These are phyloP conservation scores for Emiliania huxleyi DNA, from an alignment of 78 protist genomes.

Conservation along the genomic window DNA sequence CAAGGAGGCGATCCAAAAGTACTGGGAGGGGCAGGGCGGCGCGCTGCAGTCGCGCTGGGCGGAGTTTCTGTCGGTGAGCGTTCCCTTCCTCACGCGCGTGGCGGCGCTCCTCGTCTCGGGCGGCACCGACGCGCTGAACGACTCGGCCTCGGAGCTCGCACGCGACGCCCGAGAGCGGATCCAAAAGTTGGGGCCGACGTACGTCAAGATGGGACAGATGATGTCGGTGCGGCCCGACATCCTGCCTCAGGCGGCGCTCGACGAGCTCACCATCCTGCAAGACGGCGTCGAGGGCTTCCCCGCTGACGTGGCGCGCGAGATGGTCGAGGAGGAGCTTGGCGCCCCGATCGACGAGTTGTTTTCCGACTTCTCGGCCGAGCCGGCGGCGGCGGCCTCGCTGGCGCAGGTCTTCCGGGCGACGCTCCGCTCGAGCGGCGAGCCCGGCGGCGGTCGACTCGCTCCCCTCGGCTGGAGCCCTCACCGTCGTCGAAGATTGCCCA, in stretches of 20 bases:
- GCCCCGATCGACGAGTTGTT: conserved; percentile 11
- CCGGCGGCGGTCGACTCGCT: no score
- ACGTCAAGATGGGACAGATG: conserved; percentile 44
- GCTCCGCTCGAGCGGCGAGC: conserved; percentile 23
- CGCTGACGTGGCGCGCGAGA: background rate
- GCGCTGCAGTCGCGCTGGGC: conserved; percentile 44
- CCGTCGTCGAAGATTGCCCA: no score
- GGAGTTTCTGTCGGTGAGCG: conserved; percentile 24
- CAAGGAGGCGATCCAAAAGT: conserved; percentile 2
- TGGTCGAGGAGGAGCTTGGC: conserved; percentile 44
- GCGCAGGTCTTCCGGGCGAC: conserved; percentile 25
- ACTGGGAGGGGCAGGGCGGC: conserved; percentile 32
- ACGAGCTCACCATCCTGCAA: conserved; percentile 42
- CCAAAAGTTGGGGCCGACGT: conserved; percentile 35
- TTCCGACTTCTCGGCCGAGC: conserved; percentile 2
- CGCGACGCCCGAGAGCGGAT: conserved; percentile 14
- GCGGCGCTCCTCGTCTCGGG: background rate
- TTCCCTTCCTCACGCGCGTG: conserved; percentile 36
- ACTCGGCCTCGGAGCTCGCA: background rate
- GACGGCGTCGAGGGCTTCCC: conserved; percentile 48
- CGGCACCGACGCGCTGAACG: conserved; percentile 8
- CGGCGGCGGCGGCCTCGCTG: conserved; percentile 44
- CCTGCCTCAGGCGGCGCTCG: conserved; percentile 48
- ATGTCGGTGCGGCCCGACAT: conserved; percentile 53
- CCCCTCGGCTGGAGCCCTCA: no score